Evolutionary conservation across 441 rosid species (phyloP), one percentile per base, ranked within the genome.

Genomic region (Pelargonium myrrhifolium): DNA sequence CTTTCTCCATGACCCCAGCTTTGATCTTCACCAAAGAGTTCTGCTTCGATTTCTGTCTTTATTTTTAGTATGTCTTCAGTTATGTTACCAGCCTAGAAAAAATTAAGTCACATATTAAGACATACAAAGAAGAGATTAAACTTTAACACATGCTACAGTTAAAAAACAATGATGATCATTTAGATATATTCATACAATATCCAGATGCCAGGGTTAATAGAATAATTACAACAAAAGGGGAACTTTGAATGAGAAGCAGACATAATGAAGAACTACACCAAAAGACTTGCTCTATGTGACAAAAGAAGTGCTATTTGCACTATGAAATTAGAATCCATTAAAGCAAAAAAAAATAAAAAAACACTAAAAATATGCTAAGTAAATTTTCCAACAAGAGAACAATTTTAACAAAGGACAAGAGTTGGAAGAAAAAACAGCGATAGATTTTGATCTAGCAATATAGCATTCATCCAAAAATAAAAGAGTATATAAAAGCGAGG

Each of bases 21-120:
- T 74, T 87, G 84, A 56, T 84, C 97, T 79, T 83, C 97, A 17
- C 95, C 93, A 75, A 85, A 86, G 55, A 92, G 75, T 77, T 92
- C 98, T 66, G 77, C 71, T 17, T 85, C 93, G 68, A 86, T 71
- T 73, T 94, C 96, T 67, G 75, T 78, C 75, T 87, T 83, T 70
- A 87, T 77, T 78, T 85, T 90, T 71, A 88, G 68, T 74, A 94
- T 86, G 64, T 86, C 92, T 51, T 94, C 97, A 51, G 81, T 70
- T 72, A 86, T 68, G 72, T 86, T 86, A 71, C 65, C 71, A 68
- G 66, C 82, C 99, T 94, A 69, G 18, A 47, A 65, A 51, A 73
- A 75, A 47, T 49, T 18, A 67, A 28, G 43, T 40, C 67, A 11
- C 62, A 75, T 17, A 53, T 22, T 67, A 35, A 75, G 31, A 35